Evolutionary conservation across 2,329 filamentous ascomycete species (phyloP).

Genomic region (Phyllosticta ampelicida): DNA sequence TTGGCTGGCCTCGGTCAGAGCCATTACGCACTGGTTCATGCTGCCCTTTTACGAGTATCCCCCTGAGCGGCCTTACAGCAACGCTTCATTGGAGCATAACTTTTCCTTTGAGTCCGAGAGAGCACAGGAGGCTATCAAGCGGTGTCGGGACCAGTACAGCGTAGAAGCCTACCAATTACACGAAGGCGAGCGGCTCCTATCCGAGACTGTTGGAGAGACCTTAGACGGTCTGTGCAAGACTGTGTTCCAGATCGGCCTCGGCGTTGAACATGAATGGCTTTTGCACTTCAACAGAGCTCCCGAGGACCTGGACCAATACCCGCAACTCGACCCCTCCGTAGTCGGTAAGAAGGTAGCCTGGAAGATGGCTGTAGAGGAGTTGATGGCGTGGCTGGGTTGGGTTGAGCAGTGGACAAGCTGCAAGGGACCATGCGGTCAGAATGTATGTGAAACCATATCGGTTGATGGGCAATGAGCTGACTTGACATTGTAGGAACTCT

Average conservation of each 20-base stretch:
- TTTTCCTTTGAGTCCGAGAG: constrained; percentile 26
- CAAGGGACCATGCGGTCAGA: constrained; percentile 30
- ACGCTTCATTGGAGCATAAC: constrained; percentile 12
- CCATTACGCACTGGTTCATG: constrained; percentile 34
- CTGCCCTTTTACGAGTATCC: constrained; percentile 40
- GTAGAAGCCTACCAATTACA: constrained; percentile 18
- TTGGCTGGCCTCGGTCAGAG: constrained; percentile 17
- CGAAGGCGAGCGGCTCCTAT: constrained; percentile 28
- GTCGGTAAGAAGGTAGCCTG: constrained; percentile 15
- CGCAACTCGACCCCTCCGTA: neutral
- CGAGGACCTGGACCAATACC: neutral
- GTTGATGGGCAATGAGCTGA: neutral
- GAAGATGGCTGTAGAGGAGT: constrained; percentile 28
- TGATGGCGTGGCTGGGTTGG: constrained; percentile 43
- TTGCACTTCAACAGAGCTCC: constrained; percentile 17
- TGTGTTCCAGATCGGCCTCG: constrained; percentile 34
- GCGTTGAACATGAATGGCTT: constrained; percentile 32
- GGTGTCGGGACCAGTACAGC: constrained; percentile 35
- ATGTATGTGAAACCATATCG: constrained; percentile 13
- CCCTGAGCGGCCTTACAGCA: constrained; percentile 7
- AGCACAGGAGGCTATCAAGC: constrained; percentile 29
- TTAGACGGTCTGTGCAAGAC: constrained; percentile 32
- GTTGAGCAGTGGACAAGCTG: constrained; percentile 37
- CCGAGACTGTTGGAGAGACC: constrained; percentile 32
- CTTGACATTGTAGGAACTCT: constrained; percentile 25